Conservation (phyloP, 2,329 filamentous ascomycete species). For the Colletotrichum sp. region DNA sequence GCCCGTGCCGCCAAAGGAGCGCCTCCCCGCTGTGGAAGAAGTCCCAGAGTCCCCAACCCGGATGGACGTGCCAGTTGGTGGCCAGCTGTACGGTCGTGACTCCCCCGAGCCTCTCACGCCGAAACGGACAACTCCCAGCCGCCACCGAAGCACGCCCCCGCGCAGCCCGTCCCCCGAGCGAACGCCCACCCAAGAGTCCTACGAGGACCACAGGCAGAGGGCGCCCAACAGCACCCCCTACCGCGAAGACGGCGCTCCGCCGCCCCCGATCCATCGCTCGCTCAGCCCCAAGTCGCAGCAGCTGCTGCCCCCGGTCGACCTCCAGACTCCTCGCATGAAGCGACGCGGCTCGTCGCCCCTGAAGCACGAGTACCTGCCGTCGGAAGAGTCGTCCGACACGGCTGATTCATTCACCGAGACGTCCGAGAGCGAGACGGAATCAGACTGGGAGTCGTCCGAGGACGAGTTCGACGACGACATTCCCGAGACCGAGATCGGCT, state of each 20-base stretch:
- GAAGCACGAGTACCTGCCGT: constrained; percentile 96
- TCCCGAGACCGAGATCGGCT: constrained; percentile 62
- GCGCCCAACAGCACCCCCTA: constrained; percentile 38
- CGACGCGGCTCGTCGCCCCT: constrained; percentile 88
- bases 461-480: constrained; percentile 65
- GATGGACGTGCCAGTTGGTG: constrained; percentile 19
- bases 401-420: constrained; percentile 61
- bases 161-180: constrained; percentile 35
- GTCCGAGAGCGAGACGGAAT: constrained; percentile 35
- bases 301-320: constrained; percentile 52
- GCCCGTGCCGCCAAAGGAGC: constrained; percentile 52
- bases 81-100: constrained; percentile 1
- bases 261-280: constrained; percentile 59
- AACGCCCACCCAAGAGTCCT: constrained; percentile 42
- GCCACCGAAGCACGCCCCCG: constrained; percentile 33
- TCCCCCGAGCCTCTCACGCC: constrained; percentile 28
- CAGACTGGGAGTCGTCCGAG: constrained; percentile 57
- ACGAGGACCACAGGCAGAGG: constrained; percentile 39
- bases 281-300: constrained; percentile 42
- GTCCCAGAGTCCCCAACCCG: constrained; percentile 16
- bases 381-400: constrained; percentile 67
- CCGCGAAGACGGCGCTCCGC: constrained; percentile 61
- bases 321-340: constrained; percentile 53
- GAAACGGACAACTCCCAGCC: constrained; percentile 38
- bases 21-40: constrained; percentile 36